Conservation (phyloP, 1,284 basidiomycete genomes). For the Marasmius fiardii region DNA sequence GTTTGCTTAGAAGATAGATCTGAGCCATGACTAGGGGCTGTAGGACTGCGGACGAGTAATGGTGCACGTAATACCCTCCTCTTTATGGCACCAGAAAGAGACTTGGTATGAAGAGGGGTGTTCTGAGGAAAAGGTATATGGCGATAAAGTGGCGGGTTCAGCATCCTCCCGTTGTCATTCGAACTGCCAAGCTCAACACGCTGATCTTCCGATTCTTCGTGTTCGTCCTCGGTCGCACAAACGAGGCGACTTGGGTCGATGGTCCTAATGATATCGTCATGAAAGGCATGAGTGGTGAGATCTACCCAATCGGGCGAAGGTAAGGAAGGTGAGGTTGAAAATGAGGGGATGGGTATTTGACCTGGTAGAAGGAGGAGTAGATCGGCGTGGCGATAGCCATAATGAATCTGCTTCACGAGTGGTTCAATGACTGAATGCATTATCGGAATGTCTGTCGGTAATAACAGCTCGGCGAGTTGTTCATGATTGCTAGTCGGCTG, state of each 20-base stretch:
- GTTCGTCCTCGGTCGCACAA: slow-evolving; percentile 21
- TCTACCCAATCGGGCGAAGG: slow-evolving; percentile 68
- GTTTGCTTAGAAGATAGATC: neutral
- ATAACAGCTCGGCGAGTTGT: slow-evolving; percentile 19
- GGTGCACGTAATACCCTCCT: slow-evolving; percentile 54
- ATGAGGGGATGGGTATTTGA: slow-evolving; percentile 72
- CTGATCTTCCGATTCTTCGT: neutral
- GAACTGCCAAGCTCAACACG: neutral
- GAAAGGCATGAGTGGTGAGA: slow-evolving; percentile 39
- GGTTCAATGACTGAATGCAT: slow-evolving; percentile 46
- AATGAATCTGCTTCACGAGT: slow-evolving; percentile 57
- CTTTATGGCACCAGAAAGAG: slow-evolving; percentile 22
- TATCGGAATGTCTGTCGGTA: slow-evolving; percentile 49
- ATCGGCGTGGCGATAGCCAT: slow-evolving; percentile 71
- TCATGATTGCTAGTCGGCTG: slow-evolving; percentile 14
- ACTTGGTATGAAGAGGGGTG: slow-evolving; percentile 15
- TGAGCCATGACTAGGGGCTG: neutral
- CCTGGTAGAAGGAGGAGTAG: slow-evolving; percentile 69
- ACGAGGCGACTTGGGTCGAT: slow-evolving; percentile 13
- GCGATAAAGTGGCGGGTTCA: slow-evolving; percentile 25
- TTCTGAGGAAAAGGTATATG: slow-evolving; percentile 34
- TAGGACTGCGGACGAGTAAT: slow-evolving; percentile 52
- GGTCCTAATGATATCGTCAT: slow-evolving; percentile 5
- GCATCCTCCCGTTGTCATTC: neutral
- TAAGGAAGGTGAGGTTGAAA: slow-evolving; percentile 45